Conservation (phyloP, 2,329 filamentous ascomycete species). For the Exophiala oligosperma region DNA sequence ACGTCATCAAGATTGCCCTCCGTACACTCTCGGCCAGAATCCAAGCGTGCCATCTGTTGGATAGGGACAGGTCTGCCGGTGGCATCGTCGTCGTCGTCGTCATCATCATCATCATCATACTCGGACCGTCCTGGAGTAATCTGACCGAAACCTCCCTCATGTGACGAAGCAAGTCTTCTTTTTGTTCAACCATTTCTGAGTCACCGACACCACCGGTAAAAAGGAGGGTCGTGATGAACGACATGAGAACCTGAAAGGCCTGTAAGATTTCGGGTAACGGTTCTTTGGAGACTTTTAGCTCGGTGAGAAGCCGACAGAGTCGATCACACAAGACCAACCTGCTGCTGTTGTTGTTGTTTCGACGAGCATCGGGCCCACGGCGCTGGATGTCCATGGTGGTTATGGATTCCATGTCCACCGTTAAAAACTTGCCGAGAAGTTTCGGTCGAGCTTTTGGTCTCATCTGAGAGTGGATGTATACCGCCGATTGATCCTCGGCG, state of each 20-base stretch:
- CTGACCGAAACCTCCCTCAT: constrained; percentile 1
- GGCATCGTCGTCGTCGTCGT: no score
- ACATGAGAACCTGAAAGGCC: constrained; percentile 2
- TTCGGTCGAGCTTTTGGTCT: neutral
- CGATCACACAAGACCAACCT: neutral
- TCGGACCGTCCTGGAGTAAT: neutral
- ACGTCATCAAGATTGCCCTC: constrained; percentile 4
- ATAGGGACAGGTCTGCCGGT: neutral
- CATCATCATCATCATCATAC: neutral
- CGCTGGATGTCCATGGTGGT: no score
- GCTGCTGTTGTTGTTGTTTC: neutral
- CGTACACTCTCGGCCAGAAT: constrained; percentile 6
- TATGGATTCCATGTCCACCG: neutral
- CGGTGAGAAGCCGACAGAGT: neutral
- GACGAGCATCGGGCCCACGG: no score
- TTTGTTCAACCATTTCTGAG: neutral
- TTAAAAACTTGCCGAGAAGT: neutral
- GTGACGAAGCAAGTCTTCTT: neutral
- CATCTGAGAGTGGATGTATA: constrained; percentile 2
- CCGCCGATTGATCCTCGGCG: neutral
- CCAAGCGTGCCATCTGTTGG: constrained; percentile 3
- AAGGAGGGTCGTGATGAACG: neutral
- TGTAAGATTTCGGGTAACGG: constrained; percentile 1
- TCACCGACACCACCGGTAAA: neutral
- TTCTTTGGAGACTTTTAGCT: neutral